These are phyloP conservation scores for Suillus placidus DNA, from an alignment of 768 basidiomycete genomes.

Conservation along the genomic window DNA sequence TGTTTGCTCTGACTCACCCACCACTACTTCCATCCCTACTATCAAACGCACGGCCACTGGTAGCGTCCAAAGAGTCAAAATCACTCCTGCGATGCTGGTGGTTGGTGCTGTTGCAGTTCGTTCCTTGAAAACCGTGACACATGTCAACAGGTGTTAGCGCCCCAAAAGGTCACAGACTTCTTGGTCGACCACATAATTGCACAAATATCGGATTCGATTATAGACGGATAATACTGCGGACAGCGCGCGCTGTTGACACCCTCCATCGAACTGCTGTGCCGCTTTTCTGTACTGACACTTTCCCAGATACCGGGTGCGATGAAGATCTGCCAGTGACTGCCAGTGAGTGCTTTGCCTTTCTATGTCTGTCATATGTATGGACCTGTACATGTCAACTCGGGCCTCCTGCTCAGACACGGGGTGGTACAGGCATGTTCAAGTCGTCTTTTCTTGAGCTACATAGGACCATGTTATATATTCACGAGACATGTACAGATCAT, in stretches of 20 bases:
- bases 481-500: background rate
- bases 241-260: background rate
- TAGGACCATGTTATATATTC: background rate
- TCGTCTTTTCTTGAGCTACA: background rate
- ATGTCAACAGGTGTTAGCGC: background rate
- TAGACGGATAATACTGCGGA: background rate
- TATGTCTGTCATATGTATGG: background rate
- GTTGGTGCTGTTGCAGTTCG: too few species aligned
- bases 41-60: background rate
- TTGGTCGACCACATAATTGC: background rate
- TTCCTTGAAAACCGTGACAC: too few species aligned
- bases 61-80: background rate
- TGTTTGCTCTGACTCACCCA: background rate
- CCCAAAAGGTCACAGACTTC: background rate
- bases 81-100: background rate
- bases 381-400: background rate
- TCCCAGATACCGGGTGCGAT: background rate
- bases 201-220: background rate
- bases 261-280: background rate
- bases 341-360: background rate
- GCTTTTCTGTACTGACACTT: background rate
- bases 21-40: too few species aligned
- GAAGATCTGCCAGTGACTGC: too few species aligned
- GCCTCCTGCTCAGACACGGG: background rate
- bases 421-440: background rate